These are phyloP conservation scores for Allomyces arbusculus DNA, from an alignment of 192 early-diverging fungal genomes.

Conservation along the genomic window DNA sequence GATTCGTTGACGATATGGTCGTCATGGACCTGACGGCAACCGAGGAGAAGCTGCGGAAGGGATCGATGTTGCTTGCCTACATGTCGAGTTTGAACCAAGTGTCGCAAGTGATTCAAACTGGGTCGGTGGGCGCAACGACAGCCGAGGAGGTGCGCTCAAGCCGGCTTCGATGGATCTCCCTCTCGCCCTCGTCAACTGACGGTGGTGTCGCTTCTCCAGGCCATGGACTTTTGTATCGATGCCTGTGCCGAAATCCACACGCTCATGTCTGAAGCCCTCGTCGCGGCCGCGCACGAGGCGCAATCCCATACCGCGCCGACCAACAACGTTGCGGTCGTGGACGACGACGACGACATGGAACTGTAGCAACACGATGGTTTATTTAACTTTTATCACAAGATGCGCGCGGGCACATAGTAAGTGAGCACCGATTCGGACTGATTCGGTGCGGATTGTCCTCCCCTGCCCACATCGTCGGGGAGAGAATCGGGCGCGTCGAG, in stretches of 20 bases:
- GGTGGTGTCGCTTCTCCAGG: conserved; percentile 5
- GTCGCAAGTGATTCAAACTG: conserved; percentile 54
- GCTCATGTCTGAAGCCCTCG: conserved; percentile 38
- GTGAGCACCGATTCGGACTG: no score
- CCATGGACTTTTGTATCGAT: conserved; percentile 52
- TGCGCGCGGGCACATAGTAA: no score
- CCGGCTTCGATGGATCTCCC: background rate
- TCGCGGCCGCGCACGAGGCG: no score
- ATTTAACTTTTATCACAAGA: no score
- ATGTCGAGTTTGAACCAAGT: conserved; percentile 66
- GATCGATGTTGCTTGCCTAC: conserved; percentile 43
- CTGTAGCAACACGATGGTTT: no score
- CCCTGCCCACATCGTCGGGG: no score
- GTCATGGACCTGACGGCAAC: conserved; percentile 30
- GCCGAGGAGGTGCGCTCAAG: conserved; percentile 24
- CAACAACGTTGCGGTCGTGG: no score
- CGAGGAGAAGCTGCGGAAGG: conserved; percentile 36
- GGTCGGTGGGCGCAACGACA: conserved; percentile 25
- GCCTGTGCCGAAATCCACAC: conserved; percentile 51
- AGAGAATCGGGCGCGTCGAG: no score
- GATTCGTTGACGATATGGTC: conserved; percentile 9
- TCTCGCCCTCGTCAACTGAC: background rate
- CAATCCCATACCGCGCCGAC: no score
- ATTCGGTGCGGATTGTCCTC: no score
- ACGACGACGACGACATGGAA: no score